Evolutionary conservation across 1,139 yeast species (phyloP).

Genomic region (Magnusiomyces ingens): DNA sequence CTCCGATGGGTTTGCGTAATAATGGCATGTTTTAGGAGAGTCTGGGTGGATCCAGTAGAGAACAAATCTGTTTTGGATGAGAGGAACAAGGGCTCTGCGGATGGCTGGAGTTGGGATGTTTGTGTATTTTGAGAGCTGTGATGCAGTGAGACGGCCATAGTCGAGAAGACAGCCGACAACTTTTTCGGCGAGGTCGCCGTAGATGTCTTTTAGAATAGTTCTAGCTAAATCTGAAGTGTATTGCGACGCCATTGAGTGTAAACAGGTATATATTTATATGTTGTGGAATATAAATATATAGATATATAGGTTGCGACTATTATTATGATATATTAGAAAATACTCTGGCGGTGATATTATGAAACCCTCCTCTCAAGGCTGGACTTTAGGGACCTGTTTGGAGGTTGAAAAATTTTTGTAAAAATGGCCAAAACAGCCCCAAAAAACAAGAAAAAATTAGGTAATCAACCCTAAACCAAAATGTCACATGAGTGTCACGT

Average conservation of each 20-base stretch:
- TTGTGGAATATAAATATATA: slow-evolving; percentile 2
- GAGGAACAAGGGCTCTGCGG: slow-evolving; percentile 34
- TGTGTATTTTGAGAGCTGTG: slow-evolving; percentile 28
- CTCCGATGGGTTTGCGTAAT: slow-evolving; percentile 60
- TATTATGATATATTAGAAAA: not conserved
- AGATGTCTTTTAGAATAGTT: slow-evolving; percentile 31
- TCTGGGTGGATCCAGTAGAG: slow-evolving; percentile 37
- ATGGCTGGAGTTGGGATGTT: slow-evolving; percentile 30
- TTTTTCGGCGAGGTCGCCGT: slow-evolving; percentile 34
- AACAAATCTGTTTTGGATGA: slow-evolving; percentile 38
- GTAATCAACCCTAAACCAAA: not conserved
- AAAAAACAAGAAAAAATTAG: not conserved
- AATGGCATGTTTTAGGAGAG: slow-evolving; percentile 40
- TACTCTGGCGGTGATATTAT: not conserved
- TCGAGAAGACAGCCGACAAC: slow-evolving; percentile 32
- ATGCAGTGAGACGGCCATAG: slow-evolving; percentile 33
- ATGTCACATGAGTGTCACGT: too few species aligned
- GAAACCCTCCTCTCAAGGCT: too few species aligned
- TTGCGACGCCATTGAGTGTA: slow-evolving; percentile 29
- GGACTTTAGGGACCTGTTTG: not conserved
- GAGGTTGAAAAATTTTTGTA: not conserved
- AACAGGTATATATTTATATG: not conserved
- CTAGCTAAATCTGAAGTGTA: slow-evolving; percentile 33
- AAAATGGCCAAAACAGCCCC: not conserved
- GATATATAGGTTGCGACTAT: not conserved